Percentiles rank a stretch among this genome's conserved stretches.
Conservation (phyloP, 2,329 filamentous ascomycete genomes). For the Clonostachys rosea region DNA sequence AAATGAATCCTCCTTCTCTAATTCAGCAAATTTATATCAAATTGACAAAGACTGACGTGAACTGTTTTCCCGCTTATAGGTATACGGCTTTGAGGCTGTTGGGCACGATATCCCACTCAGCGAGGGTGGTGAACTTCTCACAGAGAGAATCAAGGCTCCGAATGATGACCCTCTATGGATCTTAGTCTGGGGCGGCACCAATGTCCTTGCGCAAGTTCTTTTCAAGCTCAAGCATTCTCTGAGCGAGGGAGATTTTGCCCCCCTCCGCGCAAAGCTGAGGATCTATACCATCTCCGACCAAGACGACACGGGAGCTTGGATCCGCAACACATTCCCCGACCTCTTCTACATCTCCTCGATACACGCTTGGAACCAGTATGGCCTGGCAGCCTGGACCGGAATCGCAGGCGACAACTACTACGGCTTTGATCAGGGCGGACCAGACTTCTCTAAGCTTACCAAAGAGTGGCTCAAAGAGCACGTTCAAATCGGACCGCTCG, state of each 20-base stretch:
- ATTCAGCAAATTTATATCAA: too few species aligned
- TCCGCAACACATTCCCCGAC: slow-evolving; percentile 46
- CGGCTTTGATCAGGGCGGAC: slow-evolving; percentile 34
- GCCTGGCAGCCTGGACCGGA: slow-evolving; percentile 48
- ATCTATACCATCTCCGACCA: slow-evolving; percentile 56
- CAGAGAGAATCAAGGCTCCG: slow-evolving; percentile 14
- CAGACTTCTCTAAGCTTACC: slow-evolving; percentile 39
- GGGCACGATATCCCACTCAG: slow-evolving; percentile 12
- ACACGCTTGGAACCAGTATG: slow-evolving; percentile 52
- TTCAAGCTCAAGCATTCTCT: slow-evolving; percentile 14
- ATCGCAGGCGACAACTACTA: slow-evolving; percentile 37
- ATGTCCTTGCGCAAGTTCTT: slow-evolving; percentile 44
- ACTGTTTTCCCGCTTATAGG: background rate
- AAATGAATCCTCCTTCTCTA: too few species aligned
- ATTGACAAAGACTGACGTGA: too few species aligned
- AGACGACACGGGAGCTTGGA: slow-evolving; percentile 52
- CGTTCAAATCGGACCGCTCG: slow-evolving; percentile 42
- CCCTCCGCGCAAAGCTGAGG: slow-evolving; percentile 34
- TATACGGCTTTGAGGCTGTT: background rate
- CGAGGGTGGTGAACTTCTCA: slow-evolving; percentile 36
- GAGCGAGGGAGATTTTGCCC: slow-evolving; percentile 20
- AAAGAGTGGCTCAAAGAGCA: slow-evolving; percentile 47
- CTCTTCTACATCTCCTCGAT: slow-evolving; percentile 51
- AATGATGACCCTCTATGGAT: slow-evolving; percentile 40
- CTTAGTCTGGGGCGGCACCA: slow-evolving; percentile 48